These are phyloP conservation scores for Cladosporium colombiae DNA, from an alignment of 2,329 filamentous ascomycete genomes.

Conservation along the genomic window DNA sequence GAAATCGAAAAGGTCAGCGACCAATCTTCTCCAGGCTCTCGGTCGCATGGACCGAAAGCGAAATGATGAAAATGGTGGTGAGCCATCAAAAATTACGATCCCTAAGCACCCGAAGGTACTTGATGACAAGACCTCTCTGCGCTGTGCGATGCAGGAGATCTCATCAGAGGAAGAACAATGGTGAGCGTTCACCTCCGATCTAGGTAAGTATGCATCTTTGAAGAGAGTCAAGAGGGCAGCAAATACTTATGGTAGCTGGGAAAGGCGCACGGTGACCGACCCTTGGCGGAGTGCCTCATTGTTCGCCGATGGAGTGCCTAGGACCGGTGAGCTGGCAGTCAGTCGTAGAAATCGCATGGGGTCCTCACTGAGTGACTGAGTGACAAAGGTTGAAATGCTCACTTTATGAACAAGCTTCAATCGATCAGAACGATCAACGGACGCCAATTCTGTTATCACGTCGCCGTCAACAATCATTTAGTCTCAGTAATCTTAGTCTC, in stretches of 20 bases:
- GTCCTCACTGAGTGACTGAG: background rate
- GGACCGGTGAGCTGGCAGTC: no score
- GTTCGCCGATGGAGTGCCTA: background rate
- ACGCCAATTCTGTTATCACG: background rate
- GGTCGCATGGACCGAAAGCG: no score
- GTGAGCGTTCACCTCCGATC: no score
- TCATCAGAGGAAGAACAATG: background rate
- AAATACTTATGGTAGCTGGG: background rate
- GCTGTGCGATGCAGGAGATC: constrained; percentile 23
- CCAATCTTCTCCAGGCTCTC: no score
- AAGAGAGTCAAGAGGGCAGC: background rate
- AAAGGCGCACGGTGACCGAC: background rate
- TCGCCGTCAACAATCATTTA: background rate
- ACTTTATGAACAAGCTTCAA: background rate
- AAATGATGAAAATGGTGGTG: no score
- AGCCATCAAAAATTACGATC: no score
- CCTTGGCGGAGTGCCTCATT: background rate
- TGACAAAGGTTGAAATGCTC: background rate
- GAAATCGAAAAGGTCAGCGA: background rate
- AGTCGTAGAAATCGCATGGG: background rate
- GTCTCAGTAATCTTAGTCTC: background rate
- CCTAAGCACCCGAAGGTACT: no score
- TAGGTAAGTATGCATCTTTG: background rate
- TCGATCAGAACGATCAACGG: background rate
- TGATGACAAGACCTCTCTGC: constrained; percentile 12